Evolutionary conservation across 306 rosid species (phyloP).

Genomic region (Canavalia ensiformis): DNA sequence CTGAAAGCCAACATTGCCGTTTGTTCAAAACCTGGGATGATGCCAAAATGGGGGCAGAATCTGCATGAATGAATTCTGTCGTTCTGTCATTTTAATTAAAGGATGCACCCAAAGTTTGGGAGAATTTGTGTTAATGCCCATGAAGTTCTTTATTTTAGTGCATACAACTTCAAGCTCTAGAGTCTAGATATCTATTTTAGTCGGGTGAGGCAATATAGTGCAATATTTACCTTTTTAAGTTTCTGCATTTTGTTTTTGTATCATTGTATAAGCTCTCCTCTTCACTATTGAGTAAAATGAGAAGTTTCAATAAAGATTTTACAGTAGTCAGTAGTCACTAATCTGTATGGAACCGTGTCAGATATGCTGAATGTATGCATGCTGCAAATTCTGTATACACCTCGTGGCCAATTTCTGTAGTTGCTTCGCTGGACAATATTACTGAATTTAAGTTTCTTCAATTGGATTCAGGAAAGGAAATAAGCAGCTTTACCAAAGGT

Average conservation of each 20-base stretch:
- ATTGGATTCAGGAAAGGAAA: conserved; percentile 40
- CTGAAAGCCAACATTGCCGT: conserved; percentile 34
- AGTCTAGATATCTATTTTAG: conserved; percentile 19
- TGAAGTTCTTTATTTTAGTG: conserved; percentile 37
- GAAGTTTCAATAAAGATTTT: conserved; percentile 42
- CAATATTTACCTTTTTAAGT: conserved; percentile 36
- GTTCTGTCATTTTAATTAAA: conserved; percentile 39
- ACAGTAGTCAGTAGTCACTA: not conserved
- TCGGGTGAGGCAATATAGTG: conserved; percentile 38
- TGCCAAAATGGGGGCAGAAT: conserved; percentile 41
- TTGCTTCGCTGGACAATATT: conserved; percentile 22
- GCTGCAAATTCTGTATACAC: not conserved
- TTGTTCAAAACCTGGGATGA: conserved; percentile 39
- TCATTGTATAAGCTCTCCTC: conserved; percentile 27
- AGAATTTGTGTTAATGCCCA: conserved; percentile 8
- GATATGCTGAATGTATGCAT: conserved; percentile 27
- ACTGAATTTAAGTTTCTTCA: not conserved
- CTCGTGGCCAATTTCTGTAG: not conserved
- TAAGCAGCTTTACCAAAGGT: conserved; percentile 16
- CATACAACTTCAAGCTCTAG: conserved; percentile 36
- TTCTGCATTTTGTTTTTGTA: conserved; percentile 44
- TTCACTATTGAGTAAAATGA: conserved; percentile 19
- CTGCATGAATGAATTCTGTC: conserved; percentile 31
- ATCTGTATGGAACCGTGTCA: not conserved
- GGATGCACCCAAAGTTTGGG: conserved; percentile 39